Conservation (phyloP, 202 grass and related monocot species). For the Elaeis oleifera region DNA sequence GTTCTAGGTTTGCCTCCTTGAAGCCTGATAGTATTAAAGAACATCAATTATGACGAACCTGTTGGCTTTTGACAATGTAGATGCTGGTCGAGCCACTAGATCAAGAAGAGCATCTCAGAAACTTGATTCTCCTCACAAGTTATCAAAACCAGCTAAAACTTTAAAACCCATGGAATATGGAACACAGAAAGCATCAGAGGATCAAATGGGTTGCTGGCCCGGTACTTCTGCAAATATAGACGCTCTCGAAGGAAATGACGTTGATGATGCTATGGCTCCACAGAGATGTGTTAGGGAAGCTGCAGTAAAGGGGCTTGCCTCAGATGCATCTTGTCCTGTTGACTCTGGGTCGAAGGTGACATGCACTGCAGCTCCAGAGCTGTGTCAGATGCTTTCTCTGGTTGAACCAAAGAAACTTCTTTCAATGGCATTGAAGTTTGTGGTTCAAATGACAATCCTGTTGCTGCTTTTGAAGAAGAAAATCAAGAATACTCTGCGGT, state of each 20-base stretch:
- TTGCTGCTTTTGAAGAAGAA: constrained; percentile 18
- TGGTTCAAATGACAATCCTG: constrained; percentile 16
- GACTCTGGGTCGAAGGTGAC: not conserved
- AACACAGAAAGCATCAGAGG: too few relatives aligned
- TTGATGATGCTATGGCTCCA: too few relatives aligned
- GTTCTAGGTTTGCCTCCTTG: not conserved
- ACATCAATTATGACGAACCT: not conserved
- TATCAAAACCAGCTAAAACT: not conserved
- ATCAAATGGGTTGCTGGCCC: too few relatives aligned
- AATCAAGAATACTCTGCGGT: constrained; percentile 4
- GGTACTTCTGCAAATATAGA: too few relatives aligned
- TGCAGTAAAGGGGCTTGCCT: too few relatives aligned
- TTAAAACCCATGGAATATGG: too few relatives aligned
- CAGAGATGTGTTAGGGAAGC: too few relatives aligned
- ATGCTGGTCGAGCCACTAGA: not conserved
- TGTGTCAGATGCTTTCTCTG: not conserved
- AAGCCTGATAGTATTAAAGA: constrained; percentile 8
- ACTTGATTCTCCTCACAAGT: not conserved
- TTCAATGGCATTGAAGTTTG: constrained; percentile 35
- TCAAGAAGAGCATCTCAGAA: not conserved
- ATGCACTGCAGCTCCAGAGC: not conserved
- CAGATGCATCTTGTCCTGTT: not conserved
- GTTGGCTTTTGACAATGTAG: not conserved
- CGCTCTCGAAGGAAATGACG: too few relatives aligned
- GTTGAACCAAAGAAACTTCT: constrained; percentile 53